Percentiles rank a stretch among this genome's conserved stretches.
Conservation (phyloP, 352 stramenopile genomes). For the Pythium sukuiense region DNA sequence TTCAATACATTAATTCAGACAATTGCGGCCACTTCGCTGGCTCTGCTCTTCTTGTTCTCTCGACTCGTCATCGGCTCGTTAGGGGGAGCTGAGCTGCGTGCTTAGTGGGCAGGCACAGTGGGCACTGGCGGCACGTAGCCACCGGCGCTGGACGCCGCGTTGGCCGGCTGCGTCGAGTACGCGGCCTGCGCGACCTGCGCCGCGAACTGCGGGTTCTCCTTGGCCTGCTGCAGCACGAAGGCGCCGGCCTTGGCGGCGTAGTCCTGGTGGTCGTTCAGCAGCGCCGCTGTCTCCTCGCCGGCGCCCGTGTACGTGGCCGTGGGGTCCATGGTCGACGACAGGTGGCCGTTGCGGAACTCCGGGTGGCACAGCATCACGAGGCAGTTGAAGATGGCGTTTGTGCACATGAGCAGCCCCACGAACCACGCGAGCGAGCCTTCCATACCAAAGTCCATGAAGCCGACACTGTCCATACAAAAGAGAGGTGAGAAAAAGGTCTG, state of each 20-base stretch:
- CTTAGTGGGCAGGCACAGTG: conserved; percentile 1
- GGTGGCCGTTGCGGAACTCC: conserved; percentile 77
- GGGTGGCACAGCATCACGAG: conserved; percentile 84
- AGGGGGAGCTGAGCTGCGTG: too few species aligned
- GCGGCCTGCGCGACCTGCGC: conserved; percentile 43
- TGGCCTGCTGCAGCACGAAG: conserved; percentile 64
- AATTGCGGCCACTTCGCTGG: background rate
- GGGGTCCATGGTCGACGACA: conserved; percentile 76
- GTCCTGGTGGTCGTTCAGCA: conserved; percentile 64
- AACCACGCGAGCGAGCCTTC: conserved; percentile 65
- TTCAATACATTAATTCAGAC: conserved; percentile 22
- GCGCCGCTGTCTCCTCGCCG: conserved; percentile 61
- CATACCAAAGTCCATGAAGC: conserved; percentile 90
- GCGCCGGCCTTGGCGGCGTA: conserved; percentile 58
- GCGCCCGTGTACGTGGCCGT: conserved; percentile 66
- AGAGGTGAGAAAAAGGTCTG: background rate
- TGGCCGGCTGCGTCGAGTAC: conserved; percentile 18
- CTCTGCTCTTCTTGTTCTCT: background rate
- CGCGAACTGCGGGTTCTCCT: conserved; percentile 75
- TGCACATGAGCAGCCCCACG: conserved; percentile 78
- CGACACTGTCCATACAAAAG: conserved; percentile 40
- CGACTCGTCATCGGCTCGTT: too few species aligned
- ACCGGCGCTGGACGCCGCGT: conserved; percentile 4
- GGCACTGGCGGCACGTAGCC: conserved; percentile 25
- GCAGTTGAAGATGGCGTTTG: conserved; percentile 71